Base-by-base conservation (phyloP, 2,329 filamentous ascomycete species). In the Pyrenophora seminiperda region DNA sequence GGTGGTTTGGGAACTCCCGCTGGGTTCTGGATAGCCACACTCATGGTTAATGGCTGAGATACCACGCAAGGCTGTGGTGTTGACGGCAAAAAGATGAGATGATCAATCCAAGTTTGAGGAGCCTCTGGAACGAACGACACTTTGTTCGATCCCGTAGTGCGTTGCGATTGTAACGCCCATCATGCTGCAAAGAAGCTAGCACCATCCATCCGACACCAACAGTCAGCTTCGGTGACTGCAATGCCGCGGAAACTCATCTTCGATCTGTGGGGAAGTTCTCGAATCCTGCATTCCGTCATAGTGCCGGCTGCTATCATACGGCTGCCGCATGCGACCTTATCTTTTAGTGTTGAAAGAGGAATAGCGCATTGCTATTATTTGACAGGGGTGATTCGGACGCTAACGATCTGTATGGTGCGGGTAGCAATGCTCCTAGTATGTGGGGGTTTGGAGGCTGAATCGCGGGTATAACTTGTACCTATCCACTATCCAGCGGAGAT, bases 321-420 rank as follows among this genome's bases (percentile, higher is more conserved):
- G 20, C 32, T 56, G 38, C 42, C 46, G 50, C 62, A 68, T 69
- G 67, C 67, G 59, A 58, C 61, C 68, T 72, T 72, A 72, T 72
- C 69, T 71, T 56, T 56, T 62, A 24, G 41, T 39, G 31, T 57
- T 20, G 42, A 45, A 45, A 66, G 57, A 41, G 57, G 63, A 17
- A 42, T 69, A 67, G 67, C 53, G 62, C 44, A 27, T 27, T 11
- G 24, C 10, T n/a, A n/a, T n/a, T n/a, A n/a, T n/a, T n/a, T 11
- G 24, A 27, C 24, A 27, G 13, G 24, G 24, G 24, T 27, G 10
- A 2, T 11, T 10, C 13, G 10, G 24, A 38, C 34, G 34, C 36
- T 20, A 40, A 39, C 47, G 34, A 41, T 49, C 27, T 39, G 18
- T 29, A 49, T 53, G 42, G 31, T 14, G 43, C 49, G 49, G 56